Evolutionary conservation across 495 filamentous ascomycete species (phyloP), one percentile per base, ranked within the genome.

Genomic region (Penicillium cosmopolitanum): DNA sequence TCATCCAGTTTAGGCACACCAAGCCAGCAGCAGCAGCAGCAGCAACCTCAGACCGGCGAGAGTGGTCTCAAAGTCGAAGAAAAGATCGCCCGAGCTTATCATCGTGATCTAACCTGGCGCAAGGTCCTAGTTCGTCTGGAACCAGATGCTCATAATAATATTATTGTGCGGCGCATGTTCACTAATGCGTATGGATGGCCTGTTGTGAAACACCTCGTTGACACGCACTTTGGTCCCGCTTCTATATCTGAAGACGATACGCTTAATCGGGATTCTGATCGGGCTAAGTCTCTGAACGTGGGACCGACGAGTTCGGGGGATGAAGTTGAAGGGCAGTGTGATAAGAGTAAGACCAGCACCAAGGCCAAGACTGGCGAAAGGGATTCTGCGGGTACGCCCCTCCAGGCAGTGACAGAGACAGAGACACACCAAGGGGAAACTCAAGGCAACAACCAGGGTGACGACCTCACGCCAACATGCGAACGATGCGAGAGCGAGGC

Each of bases 171-270:
- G 25, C 87, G 95, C 33, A 94, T 90, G 85, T 98, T 98, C 64
- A 89, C 93, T 56, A 98, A 98, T 70, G 95, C 95, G 0, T 96
- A 96, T 66, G 95, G 95, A 4, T 98, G 95, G 95, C 93, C 94
- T 0, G 95, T 98, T 5, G 80, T 97, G 48, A 90, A 96, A 68
- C 95, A 98, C 70, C 76, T 98, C 2, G 90, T 93, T 46, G 93
- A 97, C 67, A 92, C 91, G 0, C 95, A 98, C 67, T 98, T 98
- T 66, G 87, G 85, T 44, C 85, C 91, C 62, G 83, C 81, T 0
- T 83, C 84, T 38, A 72, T 78, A 3, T 84, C 87, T 3, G 77
- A 73, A 21, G 75, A 83, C 3, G 91, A 93, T 65, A 83, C 84
- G 21, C 33, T 77, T 21, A 81, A 85, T 62, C 68, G 71, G 21